Evolutionary conservation across 352 stramenopile species (phyloP).

Genomic region (Plasmopara muralis): DNA sequence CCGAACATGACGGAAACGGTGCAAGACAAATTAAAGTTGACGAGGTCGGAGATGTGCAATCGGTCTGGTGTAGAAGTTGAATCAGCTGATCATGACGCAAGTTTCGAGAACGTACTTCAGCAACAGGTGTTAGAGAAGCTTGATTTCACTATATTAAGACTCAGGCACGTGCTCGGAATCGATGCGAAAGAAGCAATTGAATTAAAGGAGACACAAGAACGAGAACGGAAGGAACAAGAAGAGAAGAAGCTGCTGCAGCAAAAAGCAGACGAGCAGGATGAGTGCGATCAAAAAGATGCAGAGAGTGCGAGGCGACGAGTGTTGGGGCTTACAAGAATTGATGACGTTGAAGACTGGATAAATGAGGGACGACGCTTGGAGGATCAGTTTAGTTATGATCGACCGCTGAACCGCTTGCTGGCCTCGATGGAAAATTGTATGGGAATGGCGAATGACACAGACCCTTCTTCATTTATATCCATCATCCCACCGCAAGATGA

Average conservation of each 20-base stretch:
- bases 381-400: constrained; percentile 1
- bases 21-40: no score
- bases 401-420: constrained; percentile 11
- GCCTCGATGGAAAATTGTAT: constrained; percentile 10
- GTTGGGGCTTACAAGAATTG: constrained; percentile 43
- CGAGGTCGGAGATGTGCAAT: no score
- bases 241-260: constrained; percentile 15
- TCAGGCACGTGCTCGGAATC: constrained; percentile 48
- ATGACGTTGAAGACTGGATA: constrained; percentile 38
- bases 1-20: no score
- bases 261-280: constrained; percentile 17
- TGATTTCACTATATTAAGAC: constrained; percentile 54
- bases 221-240: constrained; percentile 5
- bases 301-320: constrained; percentile 33
- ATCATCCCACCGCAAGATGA: neutral
- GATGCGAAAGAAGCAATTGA: constrained; percentile 44
- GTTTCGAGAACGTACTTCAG: constrained; percentile 37
- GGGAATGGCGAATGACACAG: neutral
- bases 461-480: neutral
- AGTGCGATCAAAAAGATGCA: constrained; percentile 29
- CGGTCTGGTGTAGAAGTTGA: neutral
- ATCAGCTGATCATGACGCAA: constrained; percentile 1
- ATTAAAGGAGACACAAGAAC: constrained; percentile 8
- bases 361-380: constrained; percentile 21
- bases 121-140: constrained; percentile 47